Percentiles rank a stretch among this genome's conserved stretches.
These are phyloP conservation scores for Saposhnikovia divaricata DNA, from an alignment of 129 eudicot species.

Conservation along the genomic window DNA sequence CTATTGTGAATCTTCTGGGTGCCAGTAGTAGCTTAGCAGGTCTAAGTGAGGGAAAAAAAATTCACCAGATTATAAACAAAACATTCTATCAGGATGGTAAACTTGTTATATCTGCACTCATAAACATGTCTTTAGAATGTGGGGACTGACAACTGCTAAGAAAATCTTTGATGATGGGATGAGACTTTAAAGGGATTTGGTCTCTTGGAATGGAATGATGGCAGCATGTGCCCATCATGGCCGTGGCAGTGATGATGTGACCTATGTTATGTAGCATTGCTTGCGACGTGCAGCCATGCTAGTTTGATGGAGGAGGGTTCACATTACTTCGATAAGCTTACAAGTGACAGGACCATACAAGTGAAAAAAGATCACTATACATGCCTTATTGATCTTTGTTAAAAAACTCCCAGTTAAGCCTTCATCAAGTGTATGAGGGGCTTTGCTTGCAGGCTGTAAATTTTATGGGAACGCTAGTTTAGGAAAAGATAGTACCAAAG, in stretches of 20 bases:
- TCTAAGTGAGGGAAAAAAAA: background rate
- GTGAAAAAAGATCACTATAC: background rate
- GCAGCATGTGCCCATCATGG: background rate
- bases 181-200: background rate
- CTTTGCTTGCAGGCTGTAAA: background rate
- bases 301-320: background rate
- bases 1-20: background rate
- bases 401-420: background rate
- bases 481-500: background rate
- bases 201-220: background rate
- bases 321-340: background rate
- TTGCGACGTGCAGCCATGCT: slow-evolving; percentile 1
- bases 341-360: background rate
- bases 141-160: background rate
- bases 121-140: background rate
- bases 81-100: background rate
- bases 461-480: background rate
- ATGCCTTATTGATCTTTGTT: background rate
- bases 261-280: background rate
- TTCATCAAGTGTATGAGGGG: background rate
- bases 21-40: background rate
- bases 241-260: background rate
- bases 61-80: background rate
- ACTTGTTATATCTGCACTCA: background rate
- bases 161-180: background rate